Percentiles rank a stretch among this genome's conserved stretches.
Evolutionary conservation across 768 basidiomycete genomes (phyloP).

Genomic region (Pulveroboletus sp.): DNA sequence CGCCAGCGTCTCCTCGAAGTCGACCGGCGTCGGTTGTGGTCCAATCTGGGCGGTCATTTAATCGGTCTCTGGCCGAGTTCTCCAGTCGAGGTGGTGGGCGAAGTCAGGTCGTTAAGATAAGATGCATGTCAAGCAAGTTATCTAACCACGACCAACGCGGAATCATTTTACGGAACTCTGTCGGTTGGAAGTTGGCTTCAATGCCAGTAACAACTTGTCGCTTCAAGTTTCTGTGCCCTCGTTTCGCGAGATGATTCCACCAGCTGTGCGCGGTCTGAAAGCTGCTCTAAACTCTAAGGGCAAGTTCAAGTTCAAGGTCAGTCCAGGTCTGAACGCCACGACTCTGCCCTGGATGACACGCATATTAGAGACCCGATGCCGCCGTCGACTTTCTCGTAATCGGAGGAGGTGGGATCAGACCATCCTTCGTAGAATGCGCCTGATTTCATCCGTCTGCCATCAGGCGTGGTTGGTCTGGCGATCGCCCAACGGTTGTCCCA

Average conservation of each 20-base stretch:
- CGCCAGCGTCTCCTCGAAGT: conserved; percentile 36
- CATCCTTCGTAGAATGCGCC: not conserved
- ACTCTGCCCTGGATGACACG: not conserved
- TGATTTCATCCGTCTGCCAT: not conserved
- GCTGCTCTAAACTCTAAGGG: conserved; percentile 61
- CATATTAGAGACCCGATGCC: conserved; percentile 55
- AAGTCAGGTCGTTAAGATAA: conserved; percentile 17
- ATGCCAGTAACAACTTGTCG: too few species aligned
- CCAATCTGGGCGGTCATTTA: conserved; percentile 23
- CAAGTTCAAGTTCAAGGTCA: conserved; percentile 59
- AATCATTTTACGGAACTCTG: not conserved
- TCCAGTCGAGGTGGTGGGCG: not conserved
- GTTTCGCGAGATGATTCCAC: conserved; percentile 21
- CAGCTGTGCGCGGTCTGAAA: conserved; percentile 46
- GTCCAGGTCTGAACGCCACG: not conserved
- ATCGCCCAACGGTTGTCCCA: conserved; percentile 71
- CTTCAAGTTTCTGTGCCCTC: too few species aligned
- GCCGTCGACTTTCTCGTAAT: conserved; percentile 82
- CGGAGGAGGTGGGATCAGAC: conserved; percentile 62
- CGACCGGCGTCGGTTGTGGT: conserved; percentile 19
- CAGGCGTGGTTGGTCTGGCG: conserved; percentile 83
- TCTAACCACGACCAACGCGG: conserved; percentile 3
- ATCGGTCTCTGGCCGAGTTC: not conserved
- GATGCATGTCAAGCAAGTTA: conserved; percentile 3
- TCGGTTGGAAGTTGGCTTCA: not conserved